Evolutionary conservation across 768 basidiomycete species (phyloP).

Genomic region (Tylopilus balloui): DNA sequence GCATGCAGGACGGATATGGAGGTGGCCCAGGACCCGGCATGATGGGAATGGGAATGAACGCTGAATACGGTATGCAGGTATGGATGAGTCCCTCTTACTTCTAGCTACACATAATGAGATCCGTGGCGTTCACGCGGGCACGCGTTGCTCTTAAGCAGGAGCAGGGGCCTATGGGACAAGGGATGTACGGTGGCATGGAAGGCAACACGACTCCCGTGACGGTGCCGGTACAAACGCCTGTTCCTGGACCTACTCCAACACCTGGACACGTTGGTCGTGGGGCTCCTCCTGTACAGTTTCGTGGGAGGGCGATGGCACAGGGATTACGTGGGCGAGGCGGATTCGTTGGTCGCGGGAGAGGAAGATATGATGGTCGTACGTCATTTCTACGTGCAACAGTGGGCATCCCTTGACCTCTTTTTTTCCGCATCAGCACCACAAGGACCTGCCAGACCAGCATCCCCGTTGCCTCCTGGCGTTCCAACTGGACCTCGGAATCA

Average conservation of each 20-base stretch:
- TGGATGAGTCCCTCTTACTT: constrained; percentile 32
- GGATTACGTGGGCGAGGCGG: constrained; percentile 43
- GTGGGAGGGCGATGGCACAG: constrained; percentile 42
- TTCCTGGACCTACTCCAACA: constrained; percentile 29
- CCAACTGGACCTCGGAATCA: constrained; percentile 86
- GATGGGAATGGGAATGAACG: constrained; percentile 69
- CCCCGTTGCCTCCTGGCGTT: constrained; percentile 80
- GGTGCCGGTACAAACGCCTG: constrained; percentile 34
- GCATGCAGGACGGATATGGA: constrained; percentile 40
- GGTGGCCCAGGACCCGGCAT: constrained; percentile 47
- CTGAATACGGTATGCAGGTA: constrained; percentile 75
- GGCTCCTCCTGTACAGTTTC: constrained; percentile 38
- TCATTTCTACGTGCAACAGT: constrained; percentile 8
- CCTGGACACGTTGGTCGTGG: constrained; percentile 30
- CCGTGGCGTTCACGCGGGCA: constrained; percentile 29
- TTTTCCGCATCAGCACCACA: constrained; percentile 33
- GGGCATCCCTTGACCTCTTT: not conserved
- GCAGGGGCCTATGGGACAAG: constrained; percentile 57
- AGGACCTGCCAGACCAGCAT: constrained; percentile 69
- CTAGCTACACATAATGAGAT: constrained; percentile 36
- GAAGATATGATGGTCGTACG: constrained; percentile 39
- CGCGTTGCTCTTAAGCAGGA: constrained; percentile 42
- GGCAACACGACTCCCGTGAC: constrained; percentile 46
- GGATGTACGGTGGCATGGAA: constrained; percentile 67
- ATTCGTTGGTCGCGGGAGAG: constrained; percentile 36